Base-by-base conservation (phyloP, 2,329 filamentous ascomycete species). In the Erysiphe pulchra region DNA sequence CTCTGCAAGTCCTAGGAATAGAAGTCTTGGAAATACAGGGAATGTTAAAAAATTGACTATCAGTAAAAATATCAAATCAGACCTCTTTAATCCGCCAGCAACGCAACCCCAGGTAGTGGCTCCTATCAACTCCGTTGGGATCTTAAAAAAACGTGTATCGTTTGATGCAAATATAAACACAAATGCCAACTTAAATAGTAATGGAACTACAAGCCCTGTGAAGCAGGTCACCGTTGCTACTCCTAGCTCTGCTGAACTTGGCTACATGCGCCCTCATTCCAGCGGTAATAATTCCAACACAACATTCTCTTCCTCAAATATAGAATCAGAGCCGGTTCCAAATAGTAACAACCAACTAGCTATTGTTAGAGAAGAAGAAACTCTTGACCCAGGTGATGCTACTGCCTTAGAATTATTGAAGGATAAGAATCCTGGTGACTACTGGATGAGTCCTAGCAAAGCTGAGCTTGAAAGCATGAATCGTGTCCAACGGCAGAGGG, bases 41-140 rank as follows among this genome's bases (percentile, higher is more conserved):
- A 82, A 72, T 57, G 73, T 93, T 53, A 94, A 94, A 65, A 86
- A 85, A 60, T 71, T 98, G 47, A 80, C 86, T 45, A 94, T 98
- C 59, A 92, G 94, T 62, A 78, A 84, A 50, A 80, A 78, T 52
- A 69, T 98, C 58, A 73, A 82, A 46, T 85, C 71, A 47, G 79
- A 83, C 54, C 65, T 77, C 14, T 80, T 78, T 57, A 69, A 68
- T 2, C 72, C 68, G 1, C 72, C 73, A 1, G 72, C 73, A 0
- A 68, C 64, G 13, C 50, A 48, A 31, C 52, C 42, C 53, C 57
- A 48, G 50, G 57, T 32, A 50, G 48, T 40, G 51, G 59, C 50
- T 58, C 48, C 53, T 57, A 55, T 62, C 31, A 31, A 16, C n/a
- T 65, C 69, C 55, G 55, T 60, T 47, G 53, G 63, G 11, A 62